A percentile compares a stretch with the other conserved stretches of the same genome.
These are phyloP conservation scores for Annona squamosa DNA, from an alignment of 164 flowering plant genomes.

Conservation along the genomic window DNA sequence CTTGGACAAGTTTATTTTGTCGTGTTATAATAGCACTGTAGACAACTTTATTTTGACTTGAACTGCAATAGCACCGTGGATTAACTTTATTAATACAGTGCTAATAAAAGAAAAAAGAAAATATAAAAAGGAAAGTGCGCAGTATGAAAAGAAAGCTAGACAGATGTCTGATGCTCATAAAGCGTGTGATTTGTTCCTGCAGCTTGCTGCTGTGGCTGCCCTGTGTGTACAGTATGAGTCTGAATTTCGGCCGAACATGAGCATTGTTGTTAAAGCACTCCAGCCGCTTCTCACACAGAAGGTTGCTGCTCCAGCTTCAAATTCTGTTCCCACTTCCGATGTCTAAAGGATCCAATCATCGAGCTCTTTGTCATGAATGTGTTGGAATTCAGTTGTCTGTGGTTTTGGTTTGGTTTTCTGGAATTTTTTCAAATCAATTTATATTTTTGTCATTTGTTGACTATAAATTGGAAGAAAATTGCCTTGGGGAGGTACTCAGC, in stretches of 20 bases:
- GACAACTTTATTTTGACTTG: too few species aligned
- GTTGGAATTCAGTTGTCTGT: not conserved
- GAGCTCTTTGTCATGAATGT: not conserved
- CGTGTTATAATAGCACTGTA: too few species aligned
- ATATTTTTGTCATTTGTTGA: not conserved
- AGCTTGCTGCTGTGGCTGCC: slow-evolving; percentile 83
- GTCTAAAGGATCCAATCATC: not conserved
- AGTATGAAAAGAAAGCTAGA: not conserved
- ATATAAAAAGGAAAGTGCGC: too few species aligned
- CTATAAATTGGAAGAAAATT: not conserved
- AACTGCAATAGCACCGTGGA: too few species aligned
- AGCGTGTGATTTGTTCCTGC: slow-evolving; percentile 12
- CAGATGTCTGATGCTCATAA: not conserved
- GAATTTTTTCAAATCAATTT: not conserved
- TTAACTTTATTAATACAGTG: too few species aligned
- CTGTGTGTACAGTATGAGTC: slow-evolving; percentile 76
- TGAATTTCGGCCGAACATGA: slow-evolving; percentile 76
- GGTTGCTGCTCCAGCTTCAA: slow-evolving; percentile 24
- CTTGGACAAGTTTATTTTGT: too few species aligned
- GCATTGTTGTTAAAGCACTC: slow-evolving; percentile 71
- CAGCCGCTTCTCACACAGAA: slow-evolving; percentile 48
- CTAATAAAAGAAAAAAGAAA: too few species aligned
- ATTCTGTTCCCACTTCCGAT: slow-evolving; percentile 10
- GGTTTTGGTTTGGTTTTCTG: not conserved
- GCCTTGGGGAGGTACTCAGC: not conserved